Conservation (phyloP, 2,329 filamentous ascomycete genomes). For the Monosporascus sp. region DNA sequence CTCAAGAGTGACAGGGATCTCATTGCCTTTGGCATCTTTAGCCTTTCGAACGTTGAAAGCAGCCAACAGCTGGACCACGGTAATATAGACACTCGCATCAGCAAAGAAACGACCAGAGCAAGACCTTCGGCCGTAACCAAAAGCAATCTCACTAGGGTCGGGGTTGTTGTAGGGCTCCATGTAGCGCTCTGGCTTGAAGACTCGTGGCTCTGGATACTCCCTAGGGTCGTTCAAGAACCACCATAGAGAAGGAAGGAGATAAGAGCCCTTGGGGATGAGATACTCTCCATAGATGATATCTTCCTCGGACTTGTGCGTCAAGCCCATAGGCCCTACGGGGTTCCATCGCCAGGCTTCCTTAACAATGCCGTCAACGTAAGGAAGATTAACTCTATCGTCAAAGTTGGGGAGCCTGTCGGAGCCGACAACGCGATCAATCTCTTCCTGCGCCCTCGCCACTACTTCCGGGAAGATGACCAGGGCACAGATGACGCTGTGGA, state of each 20-base stretch:
- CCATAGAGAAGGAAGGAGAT: not conserved
- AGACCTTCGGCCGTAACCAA: constrained; percentile 31
- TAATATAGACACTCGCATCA: constrained; percentile 26
- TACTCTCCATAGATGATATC: constrained; percentile 11
- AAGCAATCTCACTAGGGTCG: constrained; percentile 21
- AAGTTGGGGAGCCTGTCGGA: constrained; percentile 18
- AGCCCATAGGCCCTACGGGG: constrained; percentile 22
- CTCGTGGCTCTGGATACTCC: constrained; percentile 46
- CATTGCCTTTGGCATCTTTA: not conserved
- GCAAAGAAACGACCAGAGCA: constrained; percentile 31
- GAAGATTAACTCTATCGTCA: constrained; percentile 17
- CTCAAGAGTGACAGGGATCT: not conserved
- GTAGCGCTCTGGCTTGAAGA: constrained; percentile 30
- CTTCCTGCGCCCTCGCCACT: constrained; percentile 31
- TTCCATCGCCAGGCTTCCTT: constrained; percentile 22
- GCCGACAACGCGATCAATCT: constrained; percentile 27
- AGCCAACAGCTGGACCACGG: constrained; percentile 36
- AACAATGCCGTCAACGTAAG: constrained; percentile 21
- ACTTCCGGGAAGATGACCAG: constrained; percentile 40
- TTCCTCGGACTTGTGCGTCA: constrained; percentile 29
- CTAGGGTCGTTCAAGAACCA: constrained; percentile 58
- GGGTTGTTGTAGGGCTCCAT: constrained; percentile 24
- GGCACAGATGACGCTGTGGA: not conserved
- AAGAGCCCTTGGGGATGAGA: constrained; percentile 11
- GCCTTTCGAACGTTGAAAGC: constrained; percentile 44